Conservation (phyloP, 768 basidiomycete species). For the Tylopilus subfusipes region DNA sequence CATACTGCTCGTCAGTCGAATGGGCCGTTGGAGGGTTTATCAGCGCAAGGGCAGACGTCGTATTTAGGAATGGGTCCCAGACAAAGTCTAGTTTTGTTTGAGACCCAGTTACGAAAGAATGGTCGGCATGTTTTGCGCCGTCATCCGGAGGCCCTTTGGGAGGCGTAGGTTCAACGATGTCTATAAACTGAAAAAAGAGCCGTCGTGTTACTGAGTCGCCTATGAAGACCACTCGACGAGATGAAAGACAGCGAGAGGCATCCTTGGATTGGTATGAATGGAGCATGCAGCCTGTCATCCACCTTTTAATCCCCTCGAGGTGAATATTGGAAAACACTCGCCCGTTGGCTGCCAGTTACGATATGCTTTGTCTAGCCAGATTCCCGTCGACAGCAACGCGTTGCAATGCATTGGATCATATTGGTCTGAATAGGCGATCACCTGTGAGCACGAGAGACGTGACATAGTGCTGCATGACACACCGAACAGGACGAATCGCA, state of each 20-base stretch:
- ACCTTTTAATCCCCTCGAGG: slow-evolving; percentile 5
- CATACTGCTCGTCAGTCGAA: slow-evolving; percentile 4
- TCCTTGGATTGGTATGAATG: slow-evolving; percentile 58
- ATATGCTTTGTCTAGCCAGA: slow-evolving; percentile 68
- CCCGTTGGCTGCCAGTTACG: slow-evolving; percentile 89
- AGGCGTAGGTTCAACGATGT: slow-evolving; percentile 54
- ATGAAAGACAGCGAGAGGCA: slow-evolving; percentile 50
- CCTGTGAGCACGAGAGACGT: slow-evolving; percentile 4
- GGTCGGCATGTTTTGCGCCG: slow-evolving; percentile 67
- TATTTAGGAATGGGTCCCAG: slow-evolving; percentile 90
- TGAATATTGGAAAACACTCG: slow-evolving; percentile 26
- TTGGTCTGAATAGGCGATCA: slow-evolving; percentile 45
- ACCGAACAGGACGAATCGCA: slow-evolving; percentile 46
- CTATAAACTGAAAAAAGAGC: slow-evolving; percentile 72
- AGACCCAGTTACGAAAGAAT: slow-evolving; percentile 44
- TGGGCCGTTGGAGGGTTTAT: slow-evolving; percentile 27
- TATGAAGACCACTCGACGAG: slow-evolving; percentile 65
- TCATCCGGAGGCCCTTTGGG: slow-evolving; percentile 52
- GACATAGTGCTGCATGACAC: slow-evolving; percentile 12
- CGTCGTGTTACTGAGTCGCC: slow-evolving; percentile 83
- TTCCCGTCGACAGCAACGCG: slow-evolving; percentile 65
- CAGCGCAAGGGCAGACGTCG: slow-evolving; percentile 48
- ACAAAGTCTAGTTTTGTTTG: slow-evolving; percentile 54
- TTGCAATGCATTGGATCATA: slow-evolving; percentile 71
- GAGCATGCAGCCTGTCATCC: slow-evolving; percentile 71